Evolutionary conservation across 305 asterid species (phyloP).

Genomic region (Fraxinus platypoda): DNA sequence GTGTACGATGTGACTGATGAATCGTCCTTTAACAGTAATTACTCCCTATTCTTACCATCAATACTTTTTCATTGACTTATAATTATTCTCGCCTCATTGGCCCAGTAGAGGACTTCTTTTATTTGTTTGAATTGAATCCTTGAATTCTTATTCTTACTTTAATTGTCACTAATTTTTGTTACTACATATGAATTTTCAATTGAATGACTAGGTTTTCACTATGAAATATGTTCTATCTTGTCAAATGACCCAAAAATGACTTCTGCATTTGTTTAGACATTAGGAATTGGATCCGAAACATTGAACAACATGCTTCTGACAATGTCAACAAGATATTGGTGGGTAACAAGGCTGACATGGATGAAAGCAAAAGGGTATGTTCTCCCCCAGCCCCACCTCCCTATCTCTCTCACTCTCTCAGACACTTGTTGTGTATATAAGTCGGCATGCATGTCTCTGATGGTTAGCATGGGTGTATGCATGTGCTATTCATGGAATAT

Average conservation of each 20-base stretch:
- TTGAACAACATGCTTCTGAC: constrained; percentile 54
- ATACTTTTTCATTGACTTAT: not conserved
- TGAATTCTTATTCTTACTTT: not conserved
- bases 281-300: constrained; percentile 55
- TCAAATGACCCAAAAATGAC: not conserved
- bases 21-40: constrained; percentile 49
- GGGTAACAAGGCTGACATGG: constrained; percentile 59
- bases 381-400: constrained; percentile 3
- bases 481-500: not conserved
- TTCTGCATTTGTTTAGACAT: constrained; percentile 31
- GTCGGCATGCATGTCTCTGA: not conserved
- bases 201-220: not conserved
- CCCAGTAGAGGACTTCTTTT: not conserved
- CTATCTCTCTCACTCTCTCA: constrained; percentile 5
- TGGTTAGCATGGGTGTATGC: not conserved
- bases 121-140: not conserved
- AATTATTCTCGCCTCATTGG: not conserved
- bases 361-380: constrained; percentile 53
- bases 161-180: constrained; percentile 2
- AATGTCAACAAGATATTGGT: constrained; percentile 53
- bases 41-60: not conserved
- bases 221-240: not conserved
- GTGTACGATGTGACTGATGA: constrained; percentile 53
- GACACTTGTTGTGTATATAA: not conserved
- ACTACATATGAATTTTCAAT: not conserved